Conservation (phyloP, 768 basidiomycete species). For the Stropharia rugosoannulata region DNA sequence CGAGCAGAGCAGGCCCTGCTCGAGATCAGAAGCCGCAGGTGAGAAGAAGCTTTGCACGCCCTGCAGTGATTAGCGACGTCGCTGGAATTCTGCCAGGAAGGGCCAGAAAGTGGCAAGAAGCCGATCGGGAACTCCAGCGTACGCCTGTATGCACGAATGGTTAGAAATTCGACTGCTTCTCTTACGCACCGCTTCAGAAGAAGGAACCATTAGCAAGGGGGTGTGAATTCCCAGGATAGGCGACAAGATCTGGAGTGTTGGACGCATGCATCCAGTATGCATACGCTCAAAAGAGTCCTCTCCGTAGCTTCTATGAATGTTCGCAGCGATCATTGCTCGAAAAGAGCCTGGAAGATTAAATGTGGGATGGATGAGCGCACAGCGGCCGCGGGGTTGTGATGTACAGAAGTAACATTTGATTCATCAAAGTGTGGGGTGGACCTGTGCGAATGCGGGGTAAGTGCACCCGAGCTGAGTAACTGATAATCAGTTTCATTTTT, state of each 20-base stretch:
- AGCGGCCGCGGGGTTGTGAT: not conserved
- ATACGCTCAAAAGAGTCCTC: too few species aligned
- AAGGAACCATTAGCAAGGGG: too few species aligned
- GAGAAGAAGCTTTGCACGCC: not conserved
- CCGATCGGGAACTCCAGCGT: not conserved
- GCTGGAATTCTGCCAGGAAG: not conserved
- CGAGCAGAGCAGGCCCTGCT: not conserved
- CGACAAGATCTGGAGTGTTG: too few species aligned
- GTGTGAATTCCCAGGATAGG: too few species aligned
- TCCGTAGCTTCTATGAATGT: too few species aligned
- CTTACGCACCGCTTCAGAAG: too few species aligned
- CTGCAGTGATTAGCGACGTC: not conserved
- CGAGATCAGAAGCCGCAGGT: not conserved
- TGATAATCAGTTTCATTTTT: not conserved
- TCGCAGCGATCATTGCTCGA: too few species aligned
- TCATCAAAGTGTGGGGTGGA: constrained; percentile 3
- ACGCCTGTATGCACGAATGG: not conserved
- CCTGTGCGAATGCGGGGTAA: constrained; percentile 5
- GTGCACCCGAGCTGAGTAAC: not conserved
- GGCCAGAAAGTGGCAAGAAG: not conserved
- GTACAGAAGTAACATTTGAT: not conserved
- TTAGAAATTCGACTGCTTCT: too few species aligned
- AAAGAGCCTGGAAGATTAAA: not conserved
- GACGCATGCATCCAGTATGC: too few species aligned
- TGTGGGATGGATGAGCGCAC: not conserved